Conservation (phyloP, 495 filamentous ascomycete species). For the Neurospora tetrasperma region DNA sequence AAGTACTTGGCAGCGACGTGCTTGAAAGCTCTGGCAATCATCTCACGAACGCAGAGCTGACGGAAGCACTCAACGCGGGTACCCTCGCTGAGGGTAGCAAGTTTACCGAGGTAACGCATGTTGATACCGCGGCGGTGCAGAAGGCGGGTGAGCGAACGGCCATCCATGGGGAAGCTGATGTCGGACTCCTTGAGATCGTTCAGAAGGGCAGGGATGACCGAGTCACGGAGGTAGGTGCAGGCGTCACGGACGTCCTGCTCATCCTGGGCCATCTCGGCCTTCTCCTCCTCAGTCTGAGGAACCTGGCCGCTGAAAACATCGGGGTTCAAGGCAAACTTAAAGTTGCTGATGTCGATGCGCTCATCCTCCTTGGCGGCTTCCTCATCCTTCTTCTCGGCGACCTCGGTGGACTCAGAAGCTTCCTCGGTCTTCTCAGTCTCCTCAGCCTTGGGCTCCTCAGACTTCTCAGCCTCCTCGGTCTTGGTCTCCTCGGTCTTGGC, state of each 20-base stretch:
- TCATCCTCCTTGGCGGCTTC: slow-evolving; percentile 30
- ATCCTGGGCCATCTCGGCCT: slow-evolving; percentile 71
- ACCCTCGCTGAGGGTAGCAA: slow-evolving; percentile 61
- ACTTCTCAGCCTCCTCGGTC: slow-evolving; percentile 11
- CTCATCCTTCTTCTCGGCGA: slow-evolving; percentile 22
- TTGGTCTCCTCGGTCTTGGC: slow-evolving; percentile 14
- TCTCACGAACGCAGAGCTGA: slow-evolving; percentile 74
- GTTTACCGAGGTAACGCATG: slow-evolving; percentile 82
- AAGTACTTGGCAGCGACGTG: slow-evolving; percentile 74
- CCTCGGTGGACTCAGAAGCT: slow-evolving; percentile 10
- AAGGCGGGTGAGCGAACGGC: slow-evolving; percentile 73
- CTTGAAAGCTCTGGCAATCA: slow-evolving; percentile 90
- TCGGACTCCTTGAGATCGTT: slow-evolving; percentile 85
- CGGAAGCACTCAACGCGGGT: slow-evolving; percentile 66
- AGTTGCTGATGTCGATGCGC: slow-evolving; percentile 72
- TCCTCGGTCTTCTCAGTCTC: slow-evolving; percentile 17
- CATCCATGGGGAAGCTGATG: slow-evolving; percentile 96
- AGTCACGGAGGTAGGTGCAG: slow-evolving; percentile 64
- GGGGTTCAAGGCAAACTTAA: slow-evolving; percentile 83
- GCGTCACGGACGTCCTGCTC: slow-evolving; percentile 81
- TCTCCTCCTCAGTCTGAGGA: slow-evolving; percentile 84
- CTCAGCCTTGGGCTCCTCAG: slow-evolving; percentile 21
- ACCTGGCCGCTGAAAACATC: slow-evolving; percentile 90
- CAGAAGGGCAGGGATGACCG: slow-evolving; percentile 61
- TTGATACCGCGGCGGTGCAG: slow-evolving; percentile 98